Percentiles rank a stretch among this genome's conserved stretches.
Evolutionary conservation across 768 basidiomycete species (phyloP).

Genomic region (Pulveroboletus sp.): DNA sequence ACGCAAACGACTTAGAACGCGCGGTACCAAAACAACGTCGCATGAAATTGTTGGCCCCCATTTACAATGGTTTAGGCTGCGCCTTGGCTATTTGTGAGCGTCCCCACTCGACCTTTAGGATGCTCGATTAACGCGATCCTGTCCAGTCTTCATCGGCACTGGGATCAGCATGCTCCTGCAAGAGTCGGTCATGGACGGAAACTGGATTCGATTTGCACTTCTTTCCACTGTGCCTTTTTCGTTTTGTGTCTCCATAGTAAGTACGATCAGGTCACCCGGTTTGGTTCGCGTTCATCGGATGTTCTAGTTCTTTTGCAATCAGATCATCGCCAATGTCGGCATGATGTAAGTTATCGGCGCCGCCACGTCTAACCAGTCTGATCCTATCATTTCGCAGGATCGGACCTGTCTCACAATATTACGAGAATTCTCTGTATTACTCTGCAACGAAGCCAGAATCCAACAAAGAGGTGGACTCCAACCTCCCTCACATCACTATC

Average conservation of each 20-base stretch:
- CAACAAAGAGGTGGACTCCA: slow-evolving; percentile 59
- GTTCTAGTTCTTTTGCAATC: slow-evolving; percentile 66
- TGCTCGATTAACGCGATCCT: slow-evolving; percentile 2
- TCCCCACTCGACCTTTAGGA: not conserved
- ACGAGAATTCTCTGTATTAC: slow-evolving; percentile 82
- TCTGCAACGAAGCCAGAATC: slow-evolving; percentile 61
- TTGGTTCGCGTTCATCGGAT: not conserved
- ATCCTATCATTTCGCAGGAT: slow-evolving; percentile 38
- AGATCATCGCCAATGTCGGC: slow-evolving; percentile 59
- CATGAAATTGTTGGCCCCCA: slow-evolving; percentile 63
- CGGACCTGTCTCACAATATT: slow-evolving; percentile 82
- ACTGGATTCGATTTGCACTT: slow-evolving; percentile 61
- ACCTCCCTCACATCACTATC: slow-evolving; percentile 71
- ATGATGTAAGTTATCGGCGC: slow-evolving; percentile 49
- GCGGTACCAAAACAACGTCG: slow-evolving; percentile 40
- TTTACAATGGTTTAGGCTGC: slow-evolving; percentile 68
- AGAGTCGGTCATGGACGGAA: slow-evolving; percentile 66
- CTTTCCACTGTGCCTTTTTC: slow-evolving; percentile 64
- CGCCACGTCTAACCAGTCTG: not conserved
- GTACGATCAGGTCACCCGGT: slow-evolving; percentile 19
- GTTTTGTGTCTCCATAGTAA: slow-evolving; percentile 70
- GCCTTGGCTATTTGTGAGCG: slow-evolving; percentile 62
- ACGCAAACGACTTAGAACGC: slow-evolving; percentile 49
- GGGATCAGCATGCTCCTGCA: slow-evolving; percentile 56
- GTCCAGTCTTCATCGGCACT: slow-evolving; percentile 62